Evolutionary conservation across 2,329 filamentous ascomycete species (phyloP).

Genomic region (Xylariomycetidae sp.): DNA sequence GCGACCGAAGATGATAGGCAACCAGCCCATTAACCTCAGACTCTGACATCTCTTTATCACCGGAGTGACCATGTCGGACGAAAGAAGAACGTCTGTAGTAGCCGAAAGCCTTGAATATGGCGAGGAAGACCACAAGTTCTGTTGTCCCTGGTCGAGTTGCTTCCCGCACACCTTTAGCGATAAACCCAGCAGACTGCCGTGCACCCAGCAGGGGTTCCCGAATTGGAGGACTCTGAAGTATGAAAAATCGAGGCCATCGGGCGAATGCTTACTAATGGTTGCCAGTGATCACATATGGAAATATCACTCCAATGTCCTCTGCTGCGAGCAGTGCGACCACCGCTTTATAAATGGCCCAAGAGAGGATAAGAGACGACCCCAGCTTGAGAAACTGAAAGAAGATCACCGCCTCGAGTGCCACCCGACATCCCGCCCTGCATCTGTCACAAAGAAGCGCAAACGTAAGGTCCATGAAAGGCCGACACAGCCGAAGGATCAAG

Average conservation of each 20-base stretch:
- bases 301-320: constrained; percentile 6
- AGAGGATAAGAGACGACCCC: neutral
- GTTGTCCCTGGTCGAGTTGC: constrained; percentile 8
- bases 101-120: too few relatives aligned
- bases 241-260: too few relatives aligned
- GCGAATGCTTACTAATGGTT: too few relatives aligned
- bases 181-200: constrained; percentile 1
- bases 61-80: constrained; percentile 3
- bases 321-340: constrained; percentile 3
- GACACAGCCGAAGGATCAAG: too few relatives aligned
- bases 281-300: constrained; percentile 7
- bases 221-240: too few relatives aligned
- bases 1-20: too few relatives aligned
- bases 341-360: constrained; percentile 2
- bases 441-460: too few relatives aligned
- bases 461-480: too few relatives aligned
- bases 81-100: neutral
- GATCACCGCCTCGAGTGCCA: neutral
- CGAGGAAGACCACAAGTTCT: constrained; percentile 2
- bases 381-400: neutral
- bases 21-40: too few relatives aligned
- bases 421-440: too few relatives aligned
- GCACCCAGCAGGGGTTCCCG: too few relatives aligned
- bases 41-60: too few relatives aligned
- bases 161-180: constrained; percentile 4